Conservation (phyloP, 805 yeast species). For the Lachancea waltii region DNA sequence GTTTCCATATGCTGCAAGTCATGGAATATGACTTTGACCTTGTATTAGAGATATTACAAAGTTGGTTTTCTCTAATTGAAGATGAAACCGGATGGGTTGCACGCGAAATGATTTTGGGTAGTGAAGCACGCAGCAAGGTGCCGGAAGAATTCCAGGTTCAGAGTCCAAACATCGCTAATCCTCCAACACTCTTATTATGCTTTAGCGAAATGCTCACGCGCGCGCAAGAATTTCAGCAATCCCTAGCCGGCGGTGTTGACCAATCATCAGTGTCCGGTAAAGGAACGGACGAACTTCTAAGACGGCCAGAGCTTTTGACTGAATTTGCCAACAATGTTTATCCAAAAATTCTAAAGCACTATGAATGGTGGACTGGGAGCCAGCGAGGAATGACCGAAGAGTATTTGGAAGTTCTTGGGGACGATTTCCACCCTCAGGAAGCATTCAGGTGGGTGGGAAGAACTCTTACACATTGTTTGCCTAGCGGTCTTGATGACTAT, state of each 20-base stretch:
- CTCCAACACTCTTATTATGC: conserved; percentile 83
- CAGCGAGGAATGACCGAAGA: conserved; percentile 72
- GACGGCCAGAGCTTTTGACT: conserved; percentile 51
- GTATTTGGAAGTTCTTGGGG: conserved; percentile 36
- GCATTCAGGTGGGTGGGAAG: conserved; percentile 93
- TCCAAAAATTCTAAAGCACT: conserved; percentile 71
- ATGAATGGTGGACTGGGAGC: conserved; percentile 75
- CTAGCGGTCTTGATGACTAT: conserved; percentile 93
- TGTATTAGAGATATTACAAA: conserved; percentile 67
- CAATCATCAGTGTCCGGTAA: conserved; percentile 13
- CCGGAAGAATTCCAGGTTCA: conserved; percentile 80
- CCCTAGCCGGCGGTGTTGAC: neutral
- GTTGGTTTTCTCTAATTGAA: conserved; percentile 86
- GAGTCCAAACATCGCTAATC: conserved; percentile 86
- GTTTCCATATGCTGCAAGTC: conserved; percentile 83
- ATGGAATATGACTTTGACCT: conserved; percentile 78
- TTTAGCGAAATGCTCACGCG: conserved; percentile 51
- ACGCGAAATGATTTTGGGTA: conserved; percentile 88
- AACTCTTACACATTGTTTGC: conserved; percentile 74
- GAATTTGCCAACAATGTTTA: conserved; percentile 60
- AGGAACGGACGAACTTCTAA: conserved; percentile 47
- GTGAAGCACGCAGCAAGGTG: conserved; percentile 81
- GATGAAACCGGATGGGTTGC: conserved; percentile 91
- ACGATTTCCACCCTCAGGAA: conserved; percentile 45
- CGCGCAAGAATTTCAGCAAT: conserved; percentile 29